A percentile compares a stretch with the other conserved stretches of the same genome.
Conservation (phyloP, 176 grass and related monocot species). For the Avena atlantica region DNA sequence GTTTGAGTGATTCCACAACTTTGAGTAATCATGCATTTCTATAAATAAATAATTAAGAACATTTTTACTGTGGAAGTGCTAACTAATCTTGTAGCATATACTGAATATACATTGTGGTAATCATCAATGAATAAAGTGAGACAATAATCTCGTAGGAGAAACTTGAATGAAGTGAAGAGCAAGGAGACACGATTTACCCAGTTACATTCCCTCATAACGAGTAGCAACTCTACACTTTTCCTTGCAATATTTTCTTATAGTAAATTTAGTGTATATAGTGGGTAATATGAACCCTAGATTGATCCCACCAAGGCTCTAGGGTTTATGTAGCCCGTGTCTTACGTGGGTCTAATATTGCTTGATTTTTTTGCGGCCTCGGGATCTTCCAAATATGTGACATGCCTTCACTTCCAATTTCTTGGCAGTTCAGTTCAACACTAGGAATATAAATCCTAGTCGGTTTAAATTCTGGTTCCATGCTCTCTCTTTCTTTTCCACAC, state of each 20-base stretch:
- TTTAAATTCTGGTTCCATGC: not conserved
- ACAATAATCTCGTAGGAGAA: not conserved
- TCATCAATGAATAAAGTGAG: not conserved
- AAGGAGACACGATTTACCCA: not conserved
- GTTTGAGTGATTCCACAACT: not conserved
- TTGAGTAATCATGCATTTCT: not conserved
- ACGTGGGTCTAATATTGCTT: not conserved
- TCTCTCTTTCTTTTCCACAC: not conserved
- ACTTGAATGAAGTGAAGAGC: not conserved
- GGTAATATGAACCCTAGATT: not conserved
- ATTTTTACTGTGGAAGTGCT: not conserved
- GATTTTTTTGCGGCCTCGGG: too few relatives aligned
- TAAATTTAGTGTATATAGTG: not conserved
- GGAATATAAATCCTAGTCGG: not conserved
- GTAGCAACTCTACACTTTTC: not conserved
- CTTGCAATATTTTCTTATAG: not conserved
- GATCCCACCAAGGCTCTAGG: not conserved
- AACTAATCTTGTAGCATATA: not conserved
- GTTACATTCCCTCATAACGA: not conserved
- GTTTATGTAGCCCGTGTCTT: not conserved
- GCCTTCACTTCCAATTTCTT: not conserved
- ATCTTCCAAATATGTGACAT: not conserved
- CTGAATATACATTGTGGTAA: not conserved
- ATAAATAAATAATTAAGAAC: not conserved
- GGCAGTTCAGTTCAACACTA: not conserved